These are phyloP conservation scores for Gyrodon lividus DNA, from an alignment of 768 basidiomycete genomes.

Conservation along the genomic window DNA sequence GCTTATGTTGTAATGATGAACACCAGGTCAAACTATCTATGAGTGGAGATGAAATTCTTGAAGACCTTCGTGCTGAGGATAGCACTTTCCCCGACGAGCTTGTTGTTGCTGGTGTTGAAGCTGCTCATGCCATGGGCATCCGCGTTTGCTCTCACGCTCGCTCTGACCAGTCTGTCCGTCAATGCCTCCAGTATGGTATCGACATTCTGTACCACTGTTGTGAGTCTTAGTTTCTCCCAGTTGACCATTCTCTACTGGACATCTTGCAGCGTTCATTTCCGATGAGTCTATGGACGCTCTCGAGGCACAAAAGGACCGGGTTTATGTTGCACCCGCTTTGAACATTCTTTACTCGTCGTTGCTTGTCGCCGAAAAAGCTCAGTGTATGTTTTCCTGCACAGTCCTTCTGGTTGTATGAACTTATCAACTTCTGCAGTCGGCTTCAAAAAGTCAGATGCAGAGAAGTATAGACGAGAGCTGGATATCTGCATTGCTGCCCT, in stretches of 20 bases:
- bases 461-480: conserved; percentile 31
- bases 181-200: conserved; percentile 36
- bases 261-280: conserved; percentile 32
- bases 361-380: conserved; percentile 24
- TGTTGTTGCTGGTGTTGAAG: conserved; percentile 35
- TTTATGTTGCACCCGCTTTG: conserved; percentile 34
- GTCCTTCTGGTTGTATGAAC: not conserved
- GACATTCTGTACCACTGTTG: conserved; percentile 33
- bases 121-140: conserved; percentile 34
- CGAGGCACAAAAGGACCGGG: conserved; percentile 34
- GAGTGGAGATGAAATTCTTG: conserved; percentile 38
- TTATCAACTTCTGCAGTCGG: conserved; percentile 13
- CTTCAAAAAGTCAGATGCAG: conserved; percentile 15
- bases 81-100: conserved; percentile 35
- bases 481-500: conserved; percentile 33
- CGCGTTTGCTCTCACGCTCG: conserved; percentile 39
- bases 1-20: not conserved
- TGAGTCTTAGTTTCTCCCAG: conserved; percentile 3
- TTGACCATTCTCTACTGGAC: conserved; percentile 8
- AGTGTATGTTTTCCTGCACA: conserved; percentile 14
- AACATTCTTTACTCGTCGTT: conserved; percentile 30
- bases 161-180: conserved; percentile 32
- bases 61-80: conserved; percentile 34
- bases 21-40: conserved; percentile 35
- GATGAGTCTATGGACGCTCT: conserved; percentile 36